Base-by-base conservation (phyloP, 2,329 filamentous ascomycete genomes). In the Fusarium denticulatum region DNA sequence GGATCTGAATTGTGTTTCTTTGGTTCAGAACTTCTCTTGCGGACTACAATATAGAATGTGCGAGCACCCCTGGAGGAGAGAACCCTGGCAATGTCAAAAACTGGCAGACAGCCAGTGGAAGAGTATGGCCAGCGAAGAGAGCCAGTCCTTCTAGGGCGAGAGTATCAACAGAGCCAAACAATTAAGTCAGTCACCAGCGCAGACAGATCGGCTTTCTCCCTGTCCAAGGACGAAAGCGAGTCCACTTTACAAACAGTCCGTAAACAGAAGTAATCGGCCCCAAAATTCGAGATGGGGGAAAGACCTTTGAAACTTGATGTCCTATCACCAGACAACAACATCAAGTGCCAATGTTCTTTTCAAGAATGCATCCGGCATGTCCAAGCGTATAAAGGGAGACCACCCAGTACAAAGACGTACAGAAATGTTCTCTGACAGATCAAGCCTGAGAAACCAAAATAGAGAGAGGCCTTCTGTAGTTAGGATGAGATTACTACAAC, bases 231-330 rank as follows among this genome's bases (percentile, higher is more conserved):
- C 20, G 13, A 3, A 15, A 30, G 9, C 45, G 45, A 47, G 45
- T 47, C 6, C 45, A 47, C 45, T 47, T 45, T 49, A 5, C 24
- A 30, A 18, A 47, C 26, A 15, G 26, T 22, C 28, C 47, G 7
- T 57, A 30, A 9, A 76, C 75, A 7, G 77, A 76, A 13, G 82
- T 83, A 52, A 79, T 92, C 15, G 88, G 86, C 1, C 83, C 92
- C 3, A 75, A 76, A 12, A 78, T 79, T 1, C 71, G 83, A 0
- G 62, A 43, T 7, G 67, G 78, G 5, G 69, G 78, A 5, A 76
- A 82, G 32, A 76, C 82, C 39, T 85, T 86, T 7, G 84, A 88
- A 2, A 86, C 92, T 56, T 84, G 89, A 18, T 83, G 82, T 7
- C 85, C 90, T 0, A 1, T 83, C 85, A 1, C 84, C 84, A 0